Percentiles rank a stretch among this genome's conserved stretches.
These are phyloP conservation scores for Cyclocybe aegerita DNA, from an alignment of 768 basidiomycete genomes.

Conservation along the genomic window DNA sequence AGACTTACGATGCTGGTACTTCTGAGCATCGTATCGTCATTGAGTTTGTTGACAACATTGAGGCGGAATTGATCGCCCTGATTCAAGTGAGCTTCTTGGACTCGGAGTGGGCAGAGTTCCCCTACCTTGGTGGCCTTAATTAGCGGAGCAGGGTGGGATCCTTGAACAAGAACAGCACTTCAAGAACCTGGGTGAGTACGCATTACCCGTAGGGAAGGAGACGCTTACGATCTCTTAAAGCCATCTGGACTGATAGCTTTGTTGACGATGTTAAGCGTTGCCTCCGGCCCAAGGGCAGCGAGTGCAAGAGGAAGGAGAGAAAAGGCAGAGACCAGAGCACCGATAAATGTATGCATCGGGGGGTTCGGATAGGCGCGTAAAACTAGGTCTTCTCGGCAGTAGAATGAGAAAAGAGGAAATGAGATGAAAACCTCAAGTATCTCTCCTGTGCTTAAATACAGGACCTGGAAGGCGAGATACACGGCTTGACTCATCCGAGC, in stretches of 20 bases:
- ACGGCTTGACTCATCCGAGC: no score
- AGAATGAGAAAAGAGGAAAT: no score
- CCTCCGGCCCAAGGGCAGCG: slow-evolving; percentile 23
- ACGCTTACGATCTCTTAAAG: slow-evolving; percentile 28
- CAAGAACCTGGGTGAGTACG: not conserved
- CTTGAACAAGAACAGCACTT: no score
- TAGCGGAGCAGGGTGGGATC: not conserved
- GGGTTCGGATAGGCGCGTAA: no score
- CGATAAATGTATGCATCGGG: no score
- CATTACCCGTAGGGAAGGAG: not conserved
- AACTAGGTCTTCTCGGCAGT: no score
- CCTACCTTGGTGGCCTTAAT: slow-evolving; percentile 26
- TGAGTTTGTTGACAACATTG: slow-evolving; percentile 45
- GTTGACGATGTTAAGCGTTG: slow-evolving; percentile 40
- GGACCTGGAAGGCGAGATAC: no score
- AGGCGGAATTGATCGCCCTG: slow-evolving; percentile 37
- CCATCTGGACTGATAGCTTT: slow-evolving; percentile 51
- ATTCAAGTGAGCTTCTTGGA: not conserved
- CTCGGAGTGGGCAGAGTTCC: not conserved
- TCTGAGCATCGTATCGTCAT: slow-evolving; percentile 31
- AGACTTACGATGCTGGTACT: slow-evolving; percentile 31
- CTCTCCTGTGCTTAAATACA: no score
- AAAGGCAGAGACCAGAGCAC: no score
- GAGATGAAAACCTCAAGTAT: no score
- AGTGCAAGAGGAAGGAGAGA: no score